Base-by-base conservation (phyloP, 2,329 filamentous ascomycete genomes). In the Diaporthe aspalathi region DNA sequence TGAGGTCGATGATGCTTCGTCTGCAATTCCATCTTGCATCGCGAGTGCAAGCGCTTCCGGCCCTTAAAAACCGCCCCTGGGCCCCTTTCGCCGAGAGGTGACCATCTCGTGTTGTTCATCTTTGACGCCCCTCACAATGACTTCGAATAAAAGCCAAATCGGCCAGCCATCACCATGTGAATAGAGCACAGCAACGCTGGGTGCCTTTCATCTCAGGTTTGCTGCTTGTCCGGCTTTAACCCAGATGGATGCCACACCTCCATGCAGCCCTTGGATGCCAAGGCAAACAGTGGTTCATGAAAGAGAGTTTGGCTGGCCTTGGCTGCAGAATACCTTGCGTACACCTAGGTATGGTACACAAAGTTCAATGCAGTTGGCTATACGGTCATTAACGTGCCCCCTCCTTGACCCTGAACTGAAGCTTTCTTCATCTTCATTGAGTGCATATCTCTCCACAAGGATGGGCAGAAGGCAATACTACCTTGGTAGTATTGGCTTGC, bases 151-250 rank as follows among this genome's bases (percentile, higher is more conserved):
- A 49, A 35, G 45, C 43, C 60, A 5, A 9, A 35, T 9, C 32
- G 24, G n/a, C 43, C 43, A 63, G 16, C 17, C 22, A 32, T 63
- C 20, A 7, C 2, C 35, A 8, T 38, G 35, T 2, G 7, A 17
- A 57, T 20, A 35, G 32, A 20, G 32, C 20, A 57, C 29, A 22
- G 24, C 24, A 35, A 16, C 17, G 47, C 14, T n/a, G 50, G 47
- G 9, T n/a, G 50, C 47, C 65, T 52, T 71, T 69, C 65, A 69
- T 67, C 65, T 52, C 11, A 50, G 38, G 69, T 71, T 73, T 73
- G 72, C 66, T 71, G 20, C 57, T 63, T 32, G 49, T 43, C 50
- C 47, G 32, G 43, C 52, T 67, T 45, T 24, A 70, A 27, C 24
- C 24, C 17, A 35, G 47, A 12, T n/a, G 22, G 6, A 27, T 12